Base-by-base conservation (phyloP, 2,329 filamentous ascomycete genomes). In the Botrytis medusae region DNA sequence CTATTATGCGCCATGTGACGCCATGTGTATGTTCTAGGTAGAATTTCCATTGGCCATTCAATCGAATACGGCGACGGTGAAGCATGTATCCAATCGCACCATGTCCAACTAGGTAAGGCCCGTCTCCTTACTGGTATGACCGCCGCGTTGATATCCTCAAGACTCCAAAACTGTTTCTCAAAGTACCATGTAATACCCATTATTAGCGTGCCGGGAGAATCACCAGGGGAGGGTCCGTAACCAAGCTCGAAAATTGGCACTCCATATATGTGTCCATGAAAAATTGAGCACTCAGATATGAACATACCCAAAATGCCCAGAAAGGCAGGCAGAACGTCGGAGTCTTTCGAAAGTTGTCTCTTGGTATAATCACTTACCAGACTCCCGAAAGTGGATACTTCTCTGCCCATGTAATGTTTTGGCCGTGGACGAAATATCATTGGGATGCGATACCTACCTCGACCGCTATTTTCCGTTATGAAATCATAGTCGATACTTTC, bases 1-100 rank as follows among this genome's bases (percentile, higher is more conserved):
- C 0, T 2, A 10, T 6, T 10, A n/a, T 6, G 4, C 22, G 14
- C 10, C 7, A 25, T 5, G 25, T 6, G 10, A 25, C 1, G 1
- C 4, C 9, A 0, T 4, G 5, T 25, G 46, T 0, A 0, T 1
- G 22, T 4, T 51, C 0, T 1, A 14, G 0, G 0, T 14, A n/a
- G 12, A 14, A 2, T 42, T 6, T 6, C 14, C 14, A 4, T 3
- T n/a, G 2, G 0, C 22, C 46, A 51, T 51, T 2, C 0, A 2
- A 51, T 51, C 10, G 10, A 0, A 51, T 14, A 6, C 5, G 6
- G 2, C 25, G 48, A 51, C 4, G 48, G 48, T 14, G 48, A 51
- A 6, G 48, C 22, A 14, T n/a, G 4, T 51, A 2, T 51, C 48
- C 48, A 51, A 2, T 51, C 48, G 0, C 48, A 51, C 48, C 48